A percentile compares a stretch with the other conserved stretches of the same genome.
phyloP scores from a whole-genome alignment of 106 monocot genomes.

The Platanthera guangdongensis region DNA sequence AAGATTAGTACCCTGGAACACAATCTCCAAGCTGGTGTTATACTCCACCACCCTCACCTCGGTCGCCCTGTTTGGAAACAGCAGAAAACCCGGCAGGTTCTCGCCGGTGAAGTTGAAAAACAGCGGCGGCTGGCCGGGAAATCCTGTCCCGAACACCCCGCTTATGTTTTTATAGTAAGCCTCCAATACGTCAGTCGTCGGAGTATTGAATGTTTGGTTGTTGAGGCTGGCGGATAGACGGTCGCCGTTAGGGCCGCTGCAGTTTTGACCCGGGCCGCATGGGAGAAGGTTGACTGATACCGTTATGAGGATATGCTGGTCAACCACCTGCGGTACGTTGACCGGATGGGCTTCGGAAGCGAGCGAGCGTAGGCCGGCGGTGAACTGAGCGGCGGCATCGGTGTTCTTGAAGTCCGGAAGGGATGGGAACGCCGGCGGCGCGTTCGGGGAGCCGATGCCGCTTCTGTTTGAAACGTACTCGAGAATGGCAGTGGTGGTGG shows the following conservation, averaged over 20 bases:
- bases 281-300: slow-evolving; percentile 13
- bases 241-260: slow-evolving; percentile 5
- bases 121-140: slow-evolving; percentile 14
- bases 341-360: slow-evolving; percentile 9
- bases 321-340: slow-evolving; percentile 9
- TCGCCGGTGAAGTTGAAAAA: slow-evolving; percentile 17
- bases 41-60: slow-evolving; percentile 46
- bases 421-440: neutral
- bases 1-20: slow-evolving; percentile 52
- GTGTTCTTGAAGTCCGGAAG: slow-evolving; percentile 20
- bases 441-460: slow-evolving; percentile 8
- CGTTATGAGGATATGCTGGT: slow-evolving; percentile 10
- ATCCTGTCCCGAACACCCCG: slow-evolving; percentile 19
- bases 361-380: slow-evolving; percentile 8
- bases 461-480: slow-evolving; percentile 7
- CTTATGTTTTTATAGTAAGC: slow-evolving; percentile 21
- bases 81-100: neutral
- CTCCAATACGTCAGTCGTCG: slow-evolving; percentile 16
- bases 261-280: slow-evolving; percentile 6
- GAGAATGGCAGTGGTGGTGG: slow-evolving; percentile 17
- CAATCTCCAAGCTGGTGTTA: slow-evolving; percentile 36
- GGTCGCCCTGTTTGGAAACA: slow-evolving; percentile 18
- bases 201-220: slow-evolving; percentile 21
- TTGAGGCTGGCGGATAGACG: slow-evolving; percentile 13
- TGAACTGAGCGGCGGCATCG: neutral